Evolutionary conservation across 495 filamentous ascomycete species (phyloP), one percentile per base, ranked within the genome.

Genomic region (Trichoderma gamsii): DNA sequence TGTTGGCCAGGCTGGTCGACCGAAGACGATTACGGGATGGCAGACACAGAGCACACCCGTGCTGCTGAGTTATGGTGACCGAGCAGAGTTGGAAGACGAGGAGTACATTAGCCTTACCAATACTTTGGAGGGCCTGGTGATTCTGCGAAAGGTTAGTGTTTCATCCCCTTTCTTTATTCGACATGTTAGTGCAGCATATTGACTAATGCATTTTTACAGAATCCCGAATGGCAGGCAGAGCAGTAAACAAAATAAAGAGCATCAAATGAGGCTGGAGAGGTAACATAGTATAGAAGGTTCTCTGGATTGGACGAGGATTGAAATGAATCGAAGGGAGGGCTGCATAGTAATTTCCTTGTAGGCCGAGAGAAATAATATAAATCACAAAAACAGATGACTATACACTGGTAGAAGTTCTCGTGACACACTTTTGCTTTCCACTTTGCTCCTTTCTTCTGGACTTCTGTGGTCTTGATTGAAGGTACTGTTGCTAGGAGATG

Each of bases 11-110:
- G 95, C 96, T 1, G 95, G 95, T 69, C 84, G 93, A 70, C 95
- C 95, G 64, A 99, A 97, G 88, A 97, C 96, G 4, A 99, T 99
- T 71, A 99, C 95, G 18, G 95, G 95, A 49, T 99, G 95, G 95
- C 95, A 99, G 81, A 99, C 95, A 69, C 95, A 99, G 80, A 97
- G 91, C 80, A 98, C 95, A 23, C 95, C 95, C 4, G 95, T 99
- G 65, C 81, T 99, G 67, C 81, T 99, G 74, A 87, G 92, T 11
- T 87, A 97, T 77, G 96, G 95, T 16, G 95, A 99, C 83, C 83
- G 95, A 73, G 95, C 95, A 52, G 95, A 99, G 82, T 78, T 99
- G 64, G 95, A 99, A 77, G 96, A 98, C 74, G 95, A 99, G 81
- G 87, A 98, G 79, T 99, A 98, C 73, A 88, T 97, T 67, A 90